Conservation (phyloP, 441 rosid genomes). For the Eruca vesicaria region DNA sequence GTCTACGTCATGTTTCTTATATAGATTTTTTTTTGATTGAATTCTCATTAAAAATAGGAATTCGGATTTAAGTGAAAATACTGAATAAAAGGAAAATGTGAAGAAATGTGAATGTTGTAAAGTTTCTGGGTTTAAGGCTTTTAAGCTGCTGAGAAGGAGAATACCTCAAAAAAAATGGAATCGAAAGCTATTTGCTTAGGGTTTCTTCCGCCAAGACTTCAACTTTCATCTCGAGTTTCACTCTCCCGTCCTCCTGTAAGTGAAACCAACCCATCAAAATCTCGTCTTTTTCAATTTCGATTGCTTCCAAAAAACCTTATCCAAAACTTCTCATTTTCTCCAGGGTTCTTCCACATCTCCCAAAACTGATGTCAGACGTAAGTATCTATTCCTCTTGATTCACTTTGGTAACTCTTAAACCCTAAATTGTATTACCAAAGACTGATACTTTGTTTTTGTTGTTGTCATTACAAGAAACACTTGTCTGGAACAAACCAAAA, state of each 20-base stretch:
- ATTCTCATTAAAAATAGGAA: no score
- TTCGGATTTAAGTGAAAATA: no score
- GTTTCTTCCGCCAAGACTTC: constrained; percentile 37
- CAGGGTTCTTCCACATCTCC: constrained; percentile 36
- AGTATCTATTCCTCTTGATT: not conserved
- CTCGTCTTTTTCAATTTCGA: not conserved
- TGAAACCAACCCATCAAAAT: not conserved
- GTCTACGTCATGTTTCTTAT: no score
- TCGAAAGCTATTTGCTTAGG: constrained; percentile 51
- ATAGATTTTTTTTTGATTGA: no score
- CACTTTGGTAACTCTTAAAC: not conserved
- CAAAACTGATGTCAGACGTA: constrained; percentile 31
- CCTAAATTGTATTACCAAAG: not conserved
- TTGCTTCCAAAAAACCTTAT: constrained; percentile 1
- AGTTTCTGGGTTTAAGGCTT: constrained; percentile 18
- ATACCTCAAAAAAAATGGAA: constrained; percentile 37
- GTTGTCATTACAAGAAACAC: constrained; percentile 23
- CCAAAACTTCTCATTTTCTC: not conserved
- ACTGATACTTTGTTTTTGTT: not conserved
- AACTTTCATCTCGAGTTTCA: not conserved
- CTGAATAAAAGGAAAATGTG: no score
- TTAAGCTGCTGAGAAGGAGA: not conserved
- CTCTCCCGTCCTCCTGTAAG: constrained; percentile 38
- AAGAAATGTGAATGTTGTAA: no score
- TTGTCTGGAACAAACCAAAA: constrained; percentile 25